Evolutionary conservation across 768 basidiomycete species (phyloP), one percentile per base, ranked within the genome.

Genomic region (Rossbeevera mucosa): DNA sequence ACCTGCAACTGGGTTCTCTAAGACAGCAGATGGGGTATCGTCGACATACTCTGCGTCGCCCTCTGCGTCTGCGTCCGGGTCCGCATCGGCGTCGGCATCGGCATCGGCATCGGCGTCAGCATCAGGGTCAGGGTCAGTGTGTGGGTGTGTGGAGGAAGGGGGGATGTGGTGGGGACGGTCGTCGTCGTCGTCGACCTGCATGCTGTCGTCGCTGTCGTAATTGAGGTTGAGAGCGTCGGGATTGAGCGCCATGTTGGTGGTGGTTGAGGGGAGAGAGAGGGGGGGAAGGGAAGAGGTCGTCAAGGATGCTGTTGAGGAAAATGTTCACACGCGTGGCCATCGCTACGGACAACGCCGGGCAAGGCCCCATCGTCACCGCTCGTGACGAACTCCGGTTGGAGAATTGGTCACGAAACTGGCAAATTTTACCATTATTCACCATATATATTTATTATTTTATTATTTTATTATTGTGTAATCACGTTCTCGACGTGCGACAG

Each of bases 181-280:
- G 56, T 69, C 62, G 65, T 80, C 80, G 53, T 80, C 81, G 76
- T 88, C 85, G 71, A 87, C 70, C 64, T 85, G 78, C 86, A 88
- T 88, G 66, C 82, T 80, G 61, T 82, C 73, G 54, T 75, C 74
- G 56, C 71, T 72, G 71, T 67, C 66, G 42, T 83, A 85, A 69
- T 74, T 73, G 67, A 81, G 70, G 71, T 74, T 75, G 67, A 81
- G 79, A 59, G 74, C 72, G 61, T 71, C 71, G 62, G 70, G 61
- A 46, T 56, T 63, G 67, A 62, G 68, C 67, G 70, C 65, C 70
- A 73, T 71, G 61, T 26, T 52, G 64, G 60, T 70, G 60, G 65
- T 63, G 71, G 71, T 62, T 64, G 64, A 65, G 66, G 69, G 66
- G 63, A 68, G 63, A 65, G 63, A 65, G 61, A 65, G 61, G 59